Percentiles rank a stretch among this genome's conserved stretches.
phyloP scores from a whole-genome alignment of 345 rosid species.

The Camelina sativa region DNA sequence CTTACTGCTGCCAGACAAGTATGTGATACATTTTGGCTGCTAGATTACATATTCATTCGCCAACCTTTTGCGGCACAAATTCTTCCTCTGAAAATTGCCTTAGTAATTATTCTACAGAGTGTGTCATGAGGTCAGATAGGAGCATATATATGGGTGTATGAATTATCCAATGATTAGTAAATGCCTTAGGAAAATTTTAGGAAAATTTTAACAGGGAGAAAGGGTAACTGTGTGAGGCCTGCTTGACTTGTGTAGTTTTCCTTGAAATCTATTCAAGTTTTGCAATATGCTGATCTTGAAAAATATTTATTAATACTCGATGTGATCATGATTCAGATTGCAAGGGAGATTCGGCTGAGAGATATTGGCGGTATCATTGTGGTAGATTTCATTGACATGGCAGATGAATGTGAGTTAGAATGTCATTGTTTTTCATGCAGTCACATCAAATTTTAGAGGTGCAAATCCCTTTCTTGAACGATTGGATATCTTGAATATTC shows the following conservation, averaged over 20 bases:
- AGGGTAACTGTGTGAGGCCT: slow-evolving; percentile 16
- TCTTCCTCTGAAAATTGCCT: background rate
- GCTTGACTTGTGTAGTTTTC: slow-evolving; percentile 23
- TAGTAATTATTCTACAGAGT: slow-evolving; percentile 9
- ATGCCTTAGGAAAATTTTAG: slow-evolving; percentile 9
- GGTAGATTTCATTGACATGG: slow-evolving; percentile 98
- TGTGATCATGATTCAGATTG: slow-evolving; percentile 66
- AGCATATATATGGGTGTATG: background rate
- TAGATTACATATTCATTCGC: slow-evolving; percentile 7
- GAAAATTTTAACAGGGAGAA: slow-evolving; percentile 8
- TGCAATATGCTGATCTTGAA: slow-evolving; percentile 28
- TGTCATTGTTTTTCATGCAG: slow-evolving; percentile 34
- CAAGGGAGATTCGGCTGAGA: slow-evolving; percentile 94
- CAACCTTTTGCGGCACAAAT: slow-evolving; percentile 7
- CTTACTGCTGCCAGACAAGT: slow-evolving; percentile 94
- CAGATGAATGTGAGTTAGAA: slow-evolving; percentile 73
- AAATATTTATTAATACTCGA: slow-evolving; percentile 3
- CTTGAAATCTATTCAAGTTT: slow-evolving; percentile 21
- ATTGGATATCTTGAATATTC: slow-evolving; percentile 7
- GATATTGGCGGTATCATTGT: slow-evolving; percentile 97
- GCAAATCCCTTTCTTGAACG: slow-evolving; percentile 14
- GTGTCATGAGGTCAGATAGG: slow-evolving; percentile 5
- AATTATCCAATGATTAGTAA: slow-evolving; percentile 8
- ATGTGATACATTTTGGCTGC: slow-evolving; percentile 41
- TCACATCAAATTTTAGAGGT: background rate